Evolutionary conservation across 2,329 filamentous ascomycete species (phyloP).

Genomic region (Acrocalymma vagum): DNA sequence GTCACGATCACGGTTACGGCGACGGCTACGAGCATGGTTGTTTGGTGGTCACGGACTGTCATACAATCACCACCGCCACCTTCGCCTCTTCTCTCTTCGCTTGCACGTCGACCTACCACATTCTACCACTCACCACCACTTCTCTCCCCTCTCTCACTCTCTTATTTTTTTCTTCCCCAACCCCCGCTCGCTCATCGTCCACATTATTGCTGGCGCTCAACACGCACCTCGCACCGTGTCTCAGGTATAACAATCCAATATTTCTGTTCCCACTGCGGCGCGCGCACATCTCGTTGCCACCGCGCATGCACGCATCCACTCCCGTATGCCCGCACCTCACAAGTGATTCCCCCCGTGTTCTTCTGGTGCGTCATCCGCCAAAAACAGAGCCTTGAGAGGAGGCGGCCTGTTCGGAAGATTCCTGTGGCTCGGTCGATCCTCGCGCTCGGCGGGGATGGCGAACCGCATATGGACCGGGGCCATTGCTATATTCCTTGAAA

Average conservation of each 20-base stretch:
- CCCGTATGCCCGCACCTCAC: conserved; percentile 36
- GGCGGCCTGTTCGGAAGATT: conserved; percentile 40
- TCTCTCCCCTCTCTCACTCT: conserved; percentile 2
- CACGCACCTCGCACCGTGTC: conserved; percentile 16
- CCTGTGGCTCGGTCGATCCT: conserved; percentile 47
- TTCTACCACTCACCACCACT: conserved; percentile 4
- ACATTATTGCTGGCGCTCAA: no score
- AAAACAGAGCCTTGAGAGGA: no score
- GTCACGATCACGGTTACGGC: no score
- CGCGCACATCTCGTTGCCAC: conserved; percentile 25
- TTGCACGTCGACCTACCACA: no score
- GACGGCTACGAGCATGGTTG: no score
- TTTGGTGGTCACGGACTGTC: no score
- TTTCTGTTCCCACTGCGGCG: no score
- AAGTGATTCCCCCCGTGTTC: no score
- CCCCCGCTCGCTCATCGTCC: conserved; percentile 12
- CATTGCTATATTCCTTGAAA: conserved; percentile 47
- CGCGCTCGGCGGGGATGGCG: conserved; percentile 36
- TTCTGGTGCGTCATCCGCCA: conserved; percentile 40
- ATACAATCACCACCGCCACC: no score
- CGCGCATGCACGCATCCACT: conserved; percentile 20
- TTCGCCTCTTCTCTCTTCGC: no score
- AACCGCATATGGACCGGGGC: conserved; percentile 49
- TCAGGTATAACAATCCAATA: conserved; percentile 23
- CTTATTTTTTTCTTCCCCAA: conserved; percentile 4